Evolutionary conservation across 768 basidiomycete species (phyloP), one percentile per base, ranked within the genome.

Genomic region (Amanita molliuscula): DNA sequence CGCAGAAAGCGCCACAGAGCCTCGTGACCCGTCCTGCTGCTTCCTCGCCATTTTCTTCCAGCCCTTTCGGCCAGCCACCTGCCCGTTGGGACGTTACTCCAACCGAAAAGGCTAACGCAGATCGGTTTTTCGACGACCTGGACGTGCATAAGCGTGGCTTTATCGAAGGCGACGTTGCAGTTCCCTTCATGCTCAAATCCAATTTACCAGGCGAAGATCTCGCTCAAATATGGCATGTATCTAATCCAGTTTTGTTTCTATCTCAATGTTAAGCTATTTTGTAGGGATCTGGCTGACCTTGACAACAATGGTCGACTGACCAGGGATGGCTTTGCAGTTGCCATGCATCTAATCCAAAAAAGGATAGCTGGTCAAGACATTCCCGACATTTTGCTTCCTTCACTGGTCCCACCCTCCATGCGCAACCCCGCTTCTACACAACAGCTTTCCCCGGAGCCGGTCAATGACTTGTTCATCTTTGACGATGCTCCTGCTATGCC

Each of bases 161-260:
- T 60, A 85, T 98, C 16, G 92, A 94, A 61, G 93, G 93, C 6
- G 91, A 95, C 52, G 81, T 90, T 29, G 96, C 92, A 6, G 96
- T 96, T 4, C 91, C 90, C 3, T 98, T 98, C 67, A 87, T 99
- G 84, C 63, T 95, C 52, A 83, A 92, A 65, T 94, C 91, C 28
- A 82, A 87, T 41, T 68, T 99, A 41, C 75, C 82, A 1, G 87
- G 88, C 53, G 83, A 84, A 23, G 74, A 78, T 21, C 74, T 99
- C n/a, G 96, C 96, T 3, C 84, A 79, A 58, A 72, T 99, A 44
- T 99, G 96, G 95, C 95, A 59, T 46, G 84, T 71, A 18, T 41
- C 43, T 20, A 20, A 26, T 31, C 29, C 15, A 23, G n/a, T 46
- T 38, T 31, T 38, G 0, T 46, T 1, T 53, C 28, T 25, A 53